Base-by-base conservation (phyloP, 768 basidiomycete genomes). In the Boletus sp. region DNA sequence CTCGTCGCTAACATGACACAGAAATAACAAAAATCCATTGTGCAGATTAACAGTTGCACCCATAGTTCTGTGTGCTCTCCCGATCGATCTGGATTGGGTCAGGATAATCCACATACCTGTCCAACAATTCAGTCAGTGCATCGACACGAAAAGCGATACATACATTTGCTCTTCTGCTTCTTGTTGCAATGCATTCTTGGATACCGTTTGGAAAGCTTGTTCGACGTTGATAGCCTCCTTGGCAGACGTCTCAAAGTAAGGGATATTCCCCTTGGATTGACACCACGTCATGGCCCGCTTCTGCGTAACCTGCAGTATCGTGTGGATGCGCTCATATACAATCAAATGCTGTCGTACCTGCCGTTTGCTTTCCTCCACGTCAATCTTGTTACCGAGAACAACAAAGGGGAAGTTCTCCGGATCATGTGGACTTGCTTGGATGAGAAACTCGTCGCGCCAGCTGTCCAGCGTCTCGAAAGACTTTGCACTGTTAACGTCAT, bases 211-310 rank as follows among this genome's bases (percentile, higher is more conserved):
- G 86, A 99, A 99, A 4, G 96, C 97, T 73, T 98, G 96, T 73
- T 99, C 97, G 53, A 99, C 97, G 68, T 99, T 99, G 81, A 98
- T 98, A 11, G 97, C 96, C 75, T 99, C 97, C 77, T 99, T 99
- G 40, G 97, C 97, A 9, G 97, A 99, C 6, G 97, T 98, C 79
- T 99, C 97, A 72, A 98, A 99, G 77, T 98, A 99, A 30, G 97
- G 97, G 62, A 99, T 98, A 75, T 98, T 98, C 71, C 96, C 96
- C 78, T 98, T 98, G 56, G 95, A 89, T 67, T 98, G 95, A 73
- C 97, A 99, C 97, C 97, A 99, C 5, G 96, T 93, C 94, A 98
- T 98, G 17, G 97, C 96, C 42, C 96, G 90, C 73, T 99, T 99
- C 87, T 99, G 96, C 9, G 94, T 93, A 29, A 99, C 95, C 94